Evolutionary conservation across 805 yeast genomes (phyloP).

Genomic region (Diddensiella caesifluorescens): DNA sequence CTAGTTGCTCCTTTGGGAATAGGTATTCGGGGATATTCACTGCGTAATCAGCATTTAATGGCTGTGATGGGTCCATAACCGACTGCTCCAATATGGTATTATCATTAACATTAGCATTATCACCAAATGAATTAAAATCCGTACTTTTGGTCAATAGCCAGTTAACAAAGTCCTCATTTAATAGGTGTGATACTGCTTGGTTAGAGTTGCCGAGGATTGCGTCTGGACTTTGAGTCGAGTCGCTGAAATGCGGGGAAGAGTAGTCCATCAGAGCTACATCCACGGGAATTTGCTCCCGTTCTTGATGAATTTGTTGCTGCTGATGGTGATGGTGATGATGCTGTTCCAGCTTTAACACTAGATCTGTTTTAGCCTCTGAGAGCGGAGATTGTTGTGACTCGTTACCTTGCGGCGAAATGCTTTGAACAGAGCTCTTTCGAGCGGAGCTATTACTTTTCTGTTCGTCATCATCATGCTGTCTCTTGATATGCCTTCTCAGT

Average conservation of each 20-base stretch:
- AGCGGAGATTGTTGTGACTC: no score
- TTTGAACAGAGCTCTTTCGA: no score
- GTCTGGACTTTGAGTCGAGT: conserved; percentile 17
- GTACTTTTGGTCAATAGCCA: conserved; percentile 17
- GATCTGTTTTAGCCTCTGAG: no score
- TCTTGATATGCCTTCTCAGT: conserved; percentile 16
- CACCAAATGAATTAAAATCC: not conserved
- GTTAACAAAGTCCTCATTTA: conserved; percentile 22
- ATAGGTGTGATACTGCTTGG: conserved; percentile 20
- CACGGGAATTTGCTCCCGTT: not conserved
- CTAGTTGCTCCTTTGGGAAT: not conserved
- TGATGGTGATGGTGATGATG: not conserved
- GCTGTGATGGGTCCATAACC: not conserved
- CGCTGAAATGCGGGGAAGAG: conserved; percentile 14
- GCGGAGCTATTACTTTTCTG: no score
- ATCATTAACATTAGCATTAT: not conserved
- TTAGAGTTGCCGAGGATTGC: conserved; percentile 21
- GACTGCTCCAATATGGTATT: not conserved
- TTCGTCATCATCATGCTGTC: conserved; percentile 18
- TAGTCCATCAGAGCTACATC: not conserved
- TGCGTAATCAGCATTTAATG: conserved; percentile 3
- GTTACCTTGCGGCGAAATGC: no score
- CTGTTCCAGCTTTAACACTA: not conserved
- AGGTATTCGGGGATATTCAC: not conserved
- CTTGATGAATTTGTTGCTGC: not conserved